phyloP scores from a whole-genome alignment of 2,329 filamentous ascomycete species.

The Cadophora sp. region DNA sequence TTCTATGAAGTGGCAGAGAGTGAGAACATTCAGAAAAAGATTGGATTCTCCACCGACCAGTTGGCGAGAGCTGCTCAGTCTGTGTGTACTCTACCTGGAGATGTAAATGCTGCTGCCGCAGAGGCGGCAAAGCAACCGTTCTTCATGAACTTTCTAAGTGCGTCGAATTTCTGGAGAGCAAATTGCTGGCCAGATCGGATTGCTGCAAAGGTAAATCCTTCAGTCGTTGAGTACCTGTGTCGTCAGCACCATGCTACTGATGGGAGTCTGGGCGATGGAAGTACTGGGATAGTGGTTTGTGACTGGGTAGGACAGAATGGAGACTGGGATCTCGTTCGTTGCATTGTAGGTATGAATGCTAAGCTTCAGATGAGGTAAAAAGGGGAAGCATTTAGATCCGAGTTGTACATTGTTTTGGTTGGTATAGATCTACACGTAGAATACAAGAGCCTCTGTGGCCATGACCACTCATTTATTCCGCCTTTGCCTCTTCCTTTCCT shows the following conservation, averaged over 20 bases:
- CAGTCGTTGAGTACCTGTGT: conserved; percentile 69
- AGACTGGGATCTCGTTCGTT: conserved; percentile 89
- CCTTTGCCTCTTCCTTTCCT: conserved; percentile 33
- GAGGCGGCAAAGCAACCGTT: conserved; percentile 59
- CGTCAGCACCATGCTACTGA: conserved; percentile 54
- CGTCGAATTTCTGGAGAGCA: conserved; percentile 92
- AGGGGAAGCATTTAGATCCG: not conserved
- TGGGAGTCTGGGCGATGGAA: conserved; percentile 65
- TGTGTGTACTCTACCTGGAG: conserved; percentile 53
- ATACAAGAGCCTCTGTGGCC: conserved; percentile 37
- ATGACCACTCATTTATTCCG: conserved; percentile 27
- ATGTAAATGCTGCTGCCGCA: conserved; percentile 38
- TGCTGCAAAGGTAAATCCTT: conserved; percentile 85
- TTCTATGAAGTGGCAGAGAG: conserved; percentile 87
- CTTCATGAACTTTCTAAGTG: conserved; percentile 89
- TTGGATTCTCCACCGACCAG: conserved; percentile 74
- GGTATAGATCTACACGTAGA: conserved; percentile 39
- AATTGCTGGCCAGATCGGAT: conserved; percentile 94
- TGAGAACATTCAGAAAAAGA: conserved; percentile 81
- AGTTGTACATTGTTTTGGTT: conserved; percentile 8
- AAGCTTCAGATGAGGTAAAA: conserved; percentile 57
- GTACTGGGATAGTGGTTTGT: conserved; percentile 87
- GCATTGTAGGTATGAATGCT: conserved; percentile 91
- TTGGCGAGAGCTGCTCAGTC: conserved; percentile 73
- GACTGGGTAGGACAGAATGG: conserved; percentile 90